Evolutionary conservation across 768 basidiomycete species (phyloP), one percentile per base, ranked within the genome.

Genomic region (Butyriboletus loyo): DNA sequence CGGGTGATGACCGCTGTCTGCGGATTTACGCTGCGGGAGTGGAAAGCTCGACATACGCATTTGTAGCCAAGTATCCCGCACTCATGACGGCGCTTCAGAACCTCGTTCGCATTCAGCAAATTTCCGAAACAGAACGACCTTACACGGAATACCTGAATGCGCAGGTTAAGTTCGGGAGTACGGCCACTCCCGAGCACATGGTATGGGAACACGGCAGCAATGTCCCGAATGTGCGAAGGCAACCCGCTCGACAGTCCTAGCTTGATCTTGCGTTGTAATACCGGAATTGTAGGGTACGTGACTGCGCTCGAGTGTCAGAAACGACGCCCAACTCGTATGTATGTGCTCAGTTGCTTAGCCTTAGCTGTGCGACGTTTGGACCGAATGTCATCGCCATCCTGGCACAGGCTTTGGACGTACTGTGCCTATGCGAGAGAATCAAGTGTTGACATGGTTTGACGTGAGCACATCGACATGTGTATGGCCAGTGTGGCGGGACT

Each of bases 1-100:
- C 41, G 1, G 31, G 34, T 1, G 11, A 35, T 3, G 59, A 54
- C n/a, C 50, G 37, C 7, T 62, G 59, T 24, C 36, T 61, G 19
- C 59, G 59, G 0, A 50, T 58, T 11, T 55, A 61, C 15, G 56
- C 59, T 4, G 22, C 38, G 0, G 59, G 59, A 0, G 21, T 45
- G 8, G 32, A 53, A 13, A 3, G 14, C 0, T 5, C 15, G 3
- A 58, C 51, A 1, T 62, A 58, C 34, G 49, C 46, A 1, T 58
- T 62, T n/a, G 30, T 62, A 4, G 35, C 0, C 5, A 25, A 31
- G 17, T 30, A 50, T 24, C 46, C 45, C 1, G 44, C 6, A 0
- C 13, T 61, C 2, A 19, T 30, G 46, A 7, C 17, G 0, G 6
- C 32, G 0, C 45, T 61, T 1, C 28, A 38, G 5, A 13, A 38